Base-by-base conservation (phyloP, 768 basidiomycete species). In the Crucibulum laeve region DNA sequence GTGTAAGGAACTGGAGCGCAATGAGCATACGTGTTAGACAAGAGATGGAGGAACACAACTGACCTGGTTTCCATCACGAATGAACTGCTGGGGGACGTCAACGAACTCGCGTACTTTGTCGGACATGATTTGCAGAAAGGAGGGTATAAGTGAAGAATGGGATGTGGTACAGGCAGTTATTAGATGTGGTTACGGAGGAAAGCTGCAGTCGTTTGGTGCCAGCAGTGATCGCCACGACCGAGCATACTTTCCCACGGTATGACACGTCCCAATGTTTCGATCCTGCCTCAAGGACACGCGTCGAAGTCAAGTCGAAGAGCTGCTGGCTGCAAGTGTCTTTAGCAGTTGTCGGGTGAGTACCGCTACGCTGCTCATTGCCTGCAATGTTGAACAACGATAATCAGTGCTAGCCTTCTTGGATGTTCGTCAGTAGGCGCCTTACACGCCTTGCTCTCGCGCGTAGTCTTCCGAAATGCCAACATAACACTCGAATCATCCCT, bases 41-140 rank as follows among this genome's bases (percentile, higher is more conserved):
- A 23, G 25, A 11, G 26, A 18, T 41, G 10, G 15, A 8, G 40
- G 35, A n/a, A 15, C 33, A 3, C n/a, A 25, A 67, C 79, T 46
- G 32, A 91, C 95, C 76, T 93, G 91, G 56, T 87, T 89, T 45
- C 95, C 95, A 54, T 99, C 96, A 56, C 79, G 87, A 53, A 93
- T 55, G 65, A 97, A 97, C 56, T 92, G 81, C 64, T 92, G 88
- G 25, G 93, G 92, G 43, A 94, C 76, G 43, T 96, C 93, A 48
- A 87, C 66, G 69, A 97, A 84, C 59, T 97, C 95, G 58, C 79
- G 84, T 45, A 95, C 59, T 72, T 88, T 87, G 61, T 95, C 93
- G 49, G 91, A 88, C 89, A 93, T 95, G 68, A 51, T 70, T 64
- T 44, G 35, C 51, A 55, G 40, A 46, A 54, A 48, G 47, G 52